A percentile compares a stretch with the other conserved stretches of the same genome.
phyloP scores from a whole-genome alignment of 148 eudicot species.

The Agrostemma githago region DNA sequence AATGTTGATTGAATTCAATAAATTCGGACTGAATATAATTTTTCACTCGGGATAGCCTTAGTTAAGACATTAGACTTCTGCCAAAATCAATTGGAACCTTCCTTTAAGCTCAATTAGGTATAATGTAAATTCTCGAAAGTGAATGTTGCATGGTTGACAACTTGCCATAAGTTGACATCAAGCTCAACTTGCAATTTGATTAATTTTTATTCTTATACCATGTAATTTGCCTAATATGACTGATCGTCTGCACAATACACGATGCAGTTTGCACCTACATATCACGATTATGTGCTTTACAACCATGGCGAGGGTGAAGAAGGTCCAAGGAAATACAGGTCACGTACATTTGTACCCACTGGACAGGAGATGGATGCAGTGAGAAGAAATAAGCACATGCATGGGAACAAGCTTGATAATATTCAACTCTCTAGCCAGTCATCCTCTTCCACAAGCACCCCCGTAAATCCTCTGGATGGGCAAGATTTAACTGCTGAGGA shows the following conservation, averaged over 20 bases:
- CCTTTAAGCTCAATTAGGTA: background rate
- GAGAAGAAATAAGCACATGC: constrained; percentile 56
- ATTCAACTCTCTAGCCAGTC: constrained; percentile 57
- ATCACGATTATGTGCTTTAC: constrained; percentile 94
- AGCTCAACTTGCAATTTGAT: background rate
- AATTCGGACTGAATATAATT: background rate
- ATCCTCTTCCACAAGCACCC: constrained; percentile 45
- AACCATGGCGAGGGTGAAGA: constrained; percentile 84
- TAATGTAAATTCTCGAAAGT: background rate
- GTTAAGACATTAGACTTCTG: background rate
- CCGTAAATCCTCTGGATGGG: constrained; percentile 29
- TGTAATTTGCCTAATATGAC: constrained; percentile 4
- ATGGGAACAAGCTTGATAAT: constrained; percentile 61
- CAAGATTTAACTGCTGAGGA: constrained; percentile 36
- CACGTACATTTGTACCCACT: constrained; percentile 92
- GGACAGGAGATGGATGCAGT: constrained; percentile 93
- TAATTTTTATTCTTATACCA: constrained; percentile 5
- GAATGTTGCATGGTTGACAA: background rate
- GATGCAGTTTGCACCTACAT: constrained; percentile 92
- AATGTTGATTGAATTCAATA: background rate
- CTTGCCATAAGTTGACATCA: background rate
- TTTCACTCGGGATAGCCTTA: background rate
- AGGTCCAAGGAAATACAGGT: constrained; percentile 71
- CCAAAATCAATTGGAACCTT: background rate
- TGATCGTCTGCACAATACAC: background rate